Conservation (phyloP, 805 yeast species). For the Kuraishia molischiana region DNA sequence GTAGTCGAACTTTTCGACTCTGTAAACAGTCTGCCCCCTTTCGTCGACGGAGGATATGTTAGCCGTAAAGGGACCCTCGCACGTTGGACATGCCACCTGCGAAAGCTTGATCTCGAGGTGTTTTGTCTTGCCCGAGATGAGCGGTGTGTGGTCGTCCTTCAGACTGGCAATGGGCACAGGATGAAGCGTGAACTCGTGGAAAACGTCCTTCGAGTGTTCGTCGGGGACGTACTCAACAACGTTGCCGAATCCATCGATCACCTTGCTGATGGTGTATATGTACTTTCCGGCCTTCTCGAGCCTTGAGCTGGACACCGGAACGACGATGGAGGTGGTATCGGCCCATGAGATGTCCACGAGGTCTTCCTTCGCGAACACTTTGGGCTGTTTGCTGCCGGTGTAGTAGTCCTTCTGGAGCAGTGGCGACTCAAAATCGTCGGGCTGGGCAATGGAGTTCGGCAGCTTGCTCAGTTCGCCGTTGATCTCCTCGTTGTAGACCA, state of each 20-base stretch:
- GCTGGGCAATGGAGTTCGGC: constrained; percentile 24
- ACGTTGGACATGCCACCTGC: constrained; percentile 12
- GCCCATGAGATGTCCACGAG: constrained; percentile 29
- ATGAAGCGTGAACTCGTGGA: constrained; percentile 40
- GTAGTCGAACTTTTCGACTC: constrained; percentile 14
- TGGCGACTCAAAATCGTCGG: constrained; percentile 43
- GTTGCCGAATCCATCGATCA: constrained; percentile 64
- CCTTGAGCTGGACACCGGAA: constrained; percentile 16
- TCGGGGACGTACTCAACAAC: constrained; percentile 29
- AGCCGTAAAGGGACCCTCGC: constrained; percentile 40
- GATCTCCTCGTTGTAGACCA: constrained; percentile 41
- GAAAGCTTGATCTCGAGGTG: constrained; percentile 16
- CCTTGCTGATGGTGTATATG: constrained; percentile 43
- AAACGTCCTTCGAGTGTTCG: constrained; percentile 25
- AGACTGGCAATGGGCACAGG: constrained; percentile 44
- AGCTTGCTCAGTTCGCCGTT: constrained; percentile 18
- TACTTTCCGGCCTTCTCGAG: constrained; percentile 36
- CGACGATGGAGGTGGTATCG: constrained; percentile 13
- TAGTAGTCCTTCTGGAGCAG: constrained; percentile 23
- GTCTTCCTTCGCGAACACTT: constrained; percentile 19
- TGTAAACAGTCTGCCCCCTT: background rate
- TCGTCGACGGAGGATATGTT: constrained; percentile 13
- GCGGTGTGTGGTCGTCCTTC: constrained; percentile 25
- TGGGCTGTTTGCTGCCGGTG: constrained; percentile 9
- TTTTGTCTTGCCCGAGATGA: constrained; percentile 21